Percentiles rank a stretch among this genome's conserved stretches.
phyloP scores from a whole-genome alignment of 495 filamentous ascomycete species.

The Penicillium canariense region DNA sequence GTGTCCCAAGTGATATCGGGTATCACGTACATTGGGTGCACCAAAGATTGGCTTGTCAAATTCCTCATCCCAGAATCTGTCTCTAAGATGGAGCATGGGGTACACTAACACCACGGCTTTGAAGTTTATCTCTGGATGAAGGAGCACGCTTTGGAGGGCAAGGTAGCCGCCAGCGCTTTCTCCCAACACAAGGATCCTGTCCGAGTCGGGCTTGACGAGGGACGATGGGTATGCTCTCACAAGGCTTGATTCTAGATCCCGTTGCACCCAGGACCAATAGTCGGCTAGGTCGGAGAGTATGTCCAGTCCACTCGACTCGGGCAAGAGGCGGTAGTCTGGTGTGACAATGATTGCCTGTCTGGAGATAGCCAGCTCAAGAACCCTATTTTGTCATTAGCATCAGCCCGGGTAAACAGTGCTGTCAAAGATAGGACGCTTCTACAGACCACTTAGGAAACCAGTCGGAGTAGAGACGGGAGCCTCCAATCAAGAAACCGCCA shows the following conservation, averaged over 20 bases:
- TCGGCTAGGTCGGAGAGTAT: constrained; percentile 13
- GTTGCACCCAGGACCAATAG: constrained; percentile 16
- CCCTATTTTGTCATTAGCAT: constrained; percentile 1
- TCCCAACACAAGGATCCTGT: constrained; percentile 6
- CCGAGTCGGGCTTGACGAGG: constrained; percentile 1
- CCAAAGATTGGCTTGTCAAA: constrained; percentile 19
- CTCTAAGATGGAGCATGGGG: constrained; percentile 19
- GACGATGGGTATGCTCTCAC: not conserved
- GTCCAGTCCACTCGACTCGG: constrained; percentile 14
- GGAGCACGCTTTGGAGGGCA: constrained; percentile 12
- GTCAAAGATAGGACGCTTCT: too few species aligned
- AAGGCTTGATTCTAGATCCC: not conserved
- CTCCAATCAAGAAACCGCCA: constrained; percentile 17
- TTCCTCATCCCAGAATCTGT: constrained; percentile 11
- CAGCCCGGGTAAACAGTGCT: not conserved
- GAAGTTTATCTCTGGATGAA: constrained; percentile 11
- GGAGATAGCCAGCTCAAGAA: constrained; percentile 12
- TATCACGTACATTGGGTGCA: constrained; percentile 1
- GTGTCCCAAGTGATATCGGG: not conserved
- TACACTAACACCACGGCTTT: constrained; percentile 12
- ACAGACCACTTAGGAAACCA: constrained; percentile 20
- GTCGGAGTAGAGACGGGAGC: constrained; percentile 11
- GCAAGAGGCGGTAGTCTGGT: constrained; percentile 18
- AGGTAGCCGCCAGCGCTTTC: constrained; percentile 23
- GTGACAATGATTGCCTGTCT: constrained; percentile 13